Evolutionary conservation across 1,139 yeast species (phyloP), one percentile per base, ranked within the genome.

Genomic region (Candida pseudoviswanathii): DNA sequence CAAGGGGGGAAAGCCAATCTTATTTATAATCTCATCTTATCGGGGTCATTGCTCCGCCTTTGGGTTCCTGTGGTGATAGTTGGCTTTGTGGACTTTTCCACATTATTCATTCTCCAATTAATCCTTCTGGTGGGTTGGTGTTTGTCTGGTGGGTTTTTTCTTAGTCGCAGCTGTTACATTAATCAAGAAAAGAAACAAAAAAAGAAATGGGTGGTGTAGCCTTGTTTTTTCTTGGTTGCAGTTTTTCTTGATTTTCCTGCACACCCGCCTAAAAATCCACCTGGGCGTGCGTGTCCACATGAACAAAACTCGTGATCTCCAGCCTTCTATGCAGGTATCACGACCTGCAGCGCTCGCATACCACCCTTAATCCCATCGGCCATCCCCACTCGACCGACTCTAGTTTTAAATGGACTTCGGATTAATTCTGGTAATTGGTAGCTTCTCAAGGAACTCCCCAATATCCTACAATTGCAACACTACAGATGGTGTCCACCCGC

Each of bases 141-240:
- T 27, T 27, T 27, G 6, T 27, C 30, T 36, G 5, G 8, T 38
- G 24, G 6, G 5, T 25, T 24, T 30, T 29, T 41, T 41, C 36
- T 29, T 41, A 29, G 44, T 26, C 3, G 11, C 10, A 24, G 3
- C 24, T 38, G 30, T 25, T 38, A 38, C 41, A 38, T 38, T n/a
- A 38, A 26, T 21, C 8, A 4, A 21, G 31, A 21, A n/a, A 25
- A 38, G 26, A 38, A 38, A 37, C 29, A 37, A 38, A 38, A 21
- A 6, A 29, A 25, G 30, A 2, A 10, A 29, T 22, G 5, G 4
- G 3, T 41, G 10, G 8, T n/a, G 21, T 22, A 5, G 30, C 31
- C 32, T 22, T 10, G 31, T 22, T 41, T 41, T 41, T 41, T 41
- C 44, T 41, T 41, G 44, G 44, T 41, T 41, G 44, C 44, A 41